Percentiles rank a stretch among this genome's conserved stretches.
phyloP scores from a whole-genome alignment of 164 flowering plant species.

The Sextonia rubra region DNA sequence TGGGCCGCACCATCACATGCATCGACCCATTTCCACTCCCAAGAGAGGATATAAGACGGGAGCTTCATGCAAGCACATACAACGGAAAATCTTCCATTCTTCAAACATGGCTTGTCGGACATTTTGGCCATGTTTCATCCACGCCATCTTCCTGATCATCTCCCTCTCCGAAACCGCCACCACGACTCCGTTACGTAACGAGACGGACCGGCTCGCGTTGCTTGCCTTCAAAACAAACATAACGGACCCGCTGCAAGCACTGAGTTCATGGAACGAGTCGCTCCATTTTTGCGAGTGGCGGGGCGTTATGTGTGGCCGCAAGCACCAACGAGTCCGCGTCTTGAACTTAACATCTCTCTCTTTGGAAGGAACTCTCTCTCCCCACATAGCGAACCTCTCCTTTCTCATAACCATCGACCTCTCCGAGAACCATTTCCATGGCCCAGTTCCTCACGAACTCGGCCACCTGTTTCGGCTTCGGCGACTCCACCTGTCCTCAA shows the following conservation, averaged over 20 bases:
- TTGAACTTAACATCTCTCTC: too few species aligned
- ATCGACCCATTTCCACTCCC: too few species aligned
- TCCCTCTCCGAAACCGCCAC: not conserved
- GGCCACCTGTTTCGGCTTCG: too few species aligned
- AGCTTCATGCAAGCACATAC: too few species aligned
- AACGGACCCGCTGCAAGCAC: not conserved
- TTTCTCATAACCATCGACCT: slow-evolving; percentile 28
- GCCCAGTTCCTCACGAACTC: slow-evolving; percentile 27
- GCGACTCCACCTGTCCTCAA: not conserved
- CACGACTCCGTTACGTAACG: not conserved
- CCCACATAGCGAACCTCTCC: too few species aligned
- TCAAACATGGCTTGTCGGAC: too few species aligned
- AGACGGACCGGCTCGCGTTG: slow-evolving; percentile 8
- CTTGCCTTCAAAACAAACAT: slow-evolving; percentile 1
- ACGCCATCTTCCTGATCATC: not conserved
- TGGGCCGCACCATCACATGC: too few species aligned
- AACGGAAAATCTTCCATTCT: too few species aligned
- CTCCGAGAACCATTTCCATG: slow-evolving; percentile 26
- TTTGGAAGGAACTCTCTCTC: too few species aligned
- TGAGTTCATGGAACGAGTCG: slow-evolving; percentile 13
- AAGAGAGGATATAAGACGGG: too few species aligned
- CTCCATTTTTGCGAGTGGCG: slow-evolving; percentile 16
- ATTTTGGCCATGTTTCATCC: not conserved
- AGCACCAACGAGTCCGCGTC: too few species aligned
- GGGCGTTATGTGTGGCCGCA: too few species aligned